Conservation (phyloP, 306 rosid genomes). For the Casuarina glauca region DNA sequence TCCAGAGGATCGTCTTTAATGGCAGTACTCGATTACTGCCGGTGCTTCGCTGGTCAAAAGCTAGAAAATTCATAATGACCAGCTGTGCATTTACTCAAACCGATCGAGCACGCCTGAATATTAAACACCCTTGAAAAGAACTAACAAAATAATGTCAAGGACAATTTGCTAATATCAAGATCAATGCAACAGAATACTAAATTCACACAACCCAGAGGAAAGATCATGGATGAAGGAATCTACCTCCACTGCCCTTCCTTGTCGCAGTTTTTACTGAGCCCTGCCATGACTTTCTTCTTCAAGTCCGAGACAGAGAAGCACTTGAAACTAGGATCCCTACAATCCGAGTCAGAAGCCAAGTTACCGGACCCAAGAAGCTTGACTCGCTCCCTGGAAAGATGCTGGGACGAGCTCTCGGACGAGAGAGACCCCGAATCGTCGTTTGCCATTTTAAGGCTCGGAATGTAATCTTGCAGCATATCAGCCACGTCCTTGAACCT, state of each 20-base stretch:
- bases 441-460: slow-evolving; percentile 68
- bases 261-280: slow-evolving; percentile 67
- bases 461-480: slow-evolving; percentile 95
- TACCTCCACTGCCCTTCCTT: slow-evolving; percentile 99
- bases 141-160: slow-evolving; percentile 13
- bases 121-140: slow-evolving; percentile 1
- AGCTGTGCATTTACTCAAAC: slow-evolving; percentile 51
- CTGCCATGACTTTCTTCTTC: slow-evolving; percentile 91
- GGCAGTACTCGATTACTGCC: not conserved
- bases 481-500: slow-evolving; percentile 86
- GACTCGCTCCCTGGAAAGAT: slow-evolving; percentile 65
- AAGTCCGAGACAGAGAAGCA: slow-evolving; percentile 94
- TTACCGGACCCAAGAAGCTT: slow-evolving; percentile 51
- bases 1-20: not conserved
- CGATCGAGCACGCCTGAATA: slow-evolving; percentile 23
- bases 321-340: slow-evolving; percentile 71
- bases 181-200: slow-evolving; percentile 45
- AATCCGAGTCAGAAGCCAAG: slow-evolving; percentile 41
- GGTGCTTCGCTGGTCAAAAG: slow-evolving; percentile 11
- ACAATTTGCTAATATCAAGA: slow-evolving; percentile 16
- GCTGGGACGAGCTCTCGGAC: slow-evolving; percentile 58
- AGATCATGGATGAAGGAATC: not conserved
- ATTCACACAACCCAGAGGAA: not conserved
- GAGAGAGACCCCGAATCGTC: slow-evolving; percentile 61
- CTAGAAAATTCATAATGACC: slow-evolving; percentile 35